phyloP scores from a whole-genome alignment of 2,329 filamentous ascomycete species.

The Alternaria sp. region DNA sequence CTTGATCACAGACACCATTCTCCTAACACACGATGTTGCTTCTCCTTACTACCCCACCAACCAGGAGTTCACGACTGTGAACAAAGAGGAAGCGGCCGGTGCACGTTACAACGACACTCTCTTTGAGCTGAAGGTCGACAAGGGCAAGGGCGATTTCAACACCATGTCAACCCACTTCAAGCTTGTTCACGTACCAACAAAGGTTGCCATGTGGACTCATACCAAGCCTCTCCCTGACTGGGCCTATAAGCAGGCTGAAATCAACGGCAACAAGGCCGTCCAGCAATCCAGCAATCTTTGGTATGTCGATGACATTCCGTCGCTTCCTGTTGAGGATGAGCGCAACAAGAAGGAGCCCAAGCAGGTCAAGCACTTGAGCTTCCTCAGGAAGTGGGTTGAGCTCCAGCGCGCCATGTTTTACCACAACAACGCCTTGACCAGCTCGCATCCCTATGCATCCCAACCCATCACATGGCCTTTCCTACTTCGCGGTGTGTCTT shows the following conservation, averaged over 20 bases:
- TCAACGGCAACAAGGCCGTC: slow-evolving; percentile 98
- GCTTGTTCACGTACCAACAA: slow-evolving; percentile 90
- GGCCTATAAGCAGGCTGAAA: slow-evolving; percentile 96
- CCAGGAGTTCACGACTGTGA: slow-evolving; percentile 93
- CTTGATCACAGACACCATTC: slow-evolving; percentile 81
- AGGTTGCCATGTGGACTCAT: slow-evolving; percentile 99
- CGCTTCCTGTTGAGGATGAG: slow-evolving; percentile 72
- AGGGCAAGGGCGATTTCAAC: slow-evolving; percentile 83
- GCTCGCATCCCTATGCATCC: slow-evolving; percentile 94
- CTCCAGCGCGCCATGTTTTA: slow-evolving; percentile 98
- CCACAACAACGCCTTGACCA: slow-evolving; percentile 98
- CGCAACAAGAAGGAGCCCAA: slow-evolving; percentile 79
- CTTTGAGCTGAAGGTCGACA: slow-evolving; percentile 93
- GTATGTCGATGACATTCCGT: slow-evolving; percentile 91
- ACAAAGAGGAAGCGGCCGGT: slow-evolving; percentile 74
- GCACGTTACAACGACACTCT: slow-evolving; percentile 85
- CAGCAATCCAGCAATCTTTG: slow-evolving; percentile 90
- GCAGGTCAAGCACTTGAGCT: slow-evolving; percentile 83
- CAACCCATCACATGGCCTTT: slow-evolving; percentile 98
- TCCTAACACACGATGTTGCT: slow-evolving; percentile 95
- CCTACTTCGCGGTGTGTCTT: slow-evolving; percentile 94
- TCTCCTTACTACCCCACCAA: slow-evolving; percentile 97
- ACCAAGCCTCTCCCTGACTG: slow-evolving; percentile 94
- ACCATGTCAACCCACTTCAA: slow-evolving; percentile 94
- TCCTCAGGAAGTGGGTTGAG: slow-evolving; percentile 94